Evolutionary conservation across 805 yeast genomes (phyloP), one percentile per base, ranked within the genome.

Genomic region (Pichia eremophila): DNA sequence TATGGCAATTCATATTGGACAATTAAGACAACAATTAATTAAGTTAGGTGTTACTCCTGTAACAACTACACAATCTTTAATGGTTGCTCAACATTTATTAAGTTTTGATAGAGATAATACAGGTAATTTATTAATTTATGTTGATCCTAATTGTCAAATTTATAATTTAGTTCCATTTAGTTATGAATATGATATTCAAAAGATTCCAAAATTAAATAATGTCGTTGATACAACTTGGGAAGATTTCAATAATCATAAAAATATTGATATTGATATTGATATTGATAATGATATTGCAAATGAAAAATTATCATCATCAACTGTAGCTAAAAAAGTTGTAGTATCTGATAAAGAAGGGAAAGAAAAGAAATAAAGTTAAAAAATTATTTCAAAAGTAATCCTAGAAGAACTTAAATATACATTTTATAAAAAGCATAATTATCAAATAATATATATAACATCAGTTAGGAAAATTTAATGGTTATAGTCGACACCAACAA

Each of bases 1-100:
- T 1, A 56, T 56, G 59, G 58, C 58, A 8, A 47, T 56, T 9
- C 59, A 56, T 39, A 55, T 56, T 18, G 59, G 54, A 2, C 44
- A 55, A 42, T 36, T 56, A 10, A 54, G 46, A 27, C 50, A 51
- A 37, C 59, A 56, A 35, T 42, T 56, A 25, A 10, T 47, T 8
- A 53, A 54, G n/a, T 49, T 37, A 7, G 55, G 50, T 3, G n/a
- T 51, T 8, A 44, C 43, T 27, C 59, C 59, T 7, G 39, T 47
- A 10, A 43, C 51, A 5, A 34, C 57, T 2, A n/a, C 46, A 9
- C 45, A 48, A 35, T 53, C 59, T 4, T 22, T 53, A 10, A 44
- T 46, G 12, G 31, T 52, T 5, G 43, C 58, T 4, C 42, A 45
- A 34, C 42, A 46, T 22, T n/a, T 53, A 14, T 32, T 50, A 6